Evolutionary conservation across 208 protist species (phyloP).

Genomic region (Leishmania turanica): DNA sequence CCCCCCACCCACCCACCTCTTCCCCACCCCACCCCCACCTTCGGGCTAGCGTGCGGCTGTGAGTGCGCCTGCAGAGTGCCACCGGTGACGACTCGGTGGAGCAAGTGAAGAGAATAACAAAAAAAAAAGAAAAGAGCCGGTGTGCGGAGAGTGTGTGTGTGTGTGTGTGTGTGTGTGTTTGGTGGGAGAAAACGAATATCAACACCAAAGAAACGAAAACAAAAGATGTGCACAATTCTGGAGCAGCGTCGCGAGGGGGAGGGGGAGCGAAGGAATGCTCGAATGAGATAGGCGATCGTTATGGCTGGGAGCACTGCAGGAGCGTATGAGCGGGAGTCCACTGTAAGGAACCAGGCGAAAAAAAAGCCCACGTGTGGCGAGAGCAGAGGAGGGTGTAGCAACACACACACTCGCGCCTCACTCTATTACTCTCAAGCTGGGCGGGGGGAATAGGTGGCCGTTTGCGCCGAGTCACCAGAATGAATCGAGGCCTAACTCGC

Average conservation of each 20-base stretch:
- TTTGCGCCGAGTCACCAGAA: background rate
- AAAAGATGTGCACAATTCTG: background rate
- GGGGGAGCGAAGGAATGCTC: background rate
- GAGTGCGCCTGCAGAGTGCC: background rate
- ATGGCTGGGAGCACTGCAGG: background rate
- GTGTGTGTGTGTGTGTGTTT: background rate
- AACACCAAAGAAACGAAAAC: background rate
- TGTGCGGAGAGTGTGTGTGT: background rate
- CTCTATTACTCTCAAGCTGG: background rate
- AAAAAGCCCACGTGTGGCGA: background rate
- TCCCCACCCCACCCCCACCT: no score
- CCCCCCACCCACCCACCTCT: background rate
- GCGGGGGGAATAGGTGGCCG: background rate
- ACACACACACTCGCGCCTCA: background rate
- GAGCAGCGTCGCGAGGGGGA: background rate
- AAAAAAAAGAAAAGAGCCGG: background rate
- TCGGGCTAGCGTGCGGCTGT: background rate
- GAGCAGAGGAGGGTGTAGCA: background rate
- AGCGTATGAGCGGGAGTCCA: background rate
- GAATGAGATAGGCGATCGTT: background rate
- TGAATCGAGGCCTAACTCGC: background rate
- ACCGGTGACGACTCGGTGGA: conserved; percentile 1
- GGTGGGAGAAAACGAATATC: background rate
- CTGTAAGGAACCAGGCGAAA: background rate
- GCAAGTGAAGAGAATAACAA: background rate